A percentile compares a stretch with the other conserved stretches of the same genome.
Conservation (phyloP, 2,329 filamentous ascomycete genomes). For the Lachnellula suecica region DNA sequence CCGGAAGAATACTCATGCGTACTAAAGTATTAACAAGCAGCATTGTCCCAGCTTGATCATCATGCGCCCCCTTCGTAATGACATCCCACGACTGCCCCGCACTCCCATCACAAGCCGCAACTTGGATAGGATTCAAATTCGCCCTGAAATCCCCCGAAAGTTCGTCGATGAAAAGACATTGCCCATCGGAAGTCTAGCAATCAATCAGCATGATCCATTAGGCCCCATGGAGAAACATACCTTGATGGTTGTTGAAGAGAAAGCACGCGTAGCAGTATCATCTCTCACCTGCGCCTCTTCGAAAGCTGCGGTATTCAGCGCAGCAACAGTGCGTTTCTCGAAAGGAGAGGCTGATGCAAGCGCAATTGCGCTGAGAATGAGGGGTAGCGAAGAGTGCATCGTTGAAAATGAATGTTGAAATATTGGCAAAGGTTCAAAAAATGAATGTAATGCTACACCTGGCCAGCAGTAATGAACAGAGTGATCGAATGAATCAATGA, state of each 20-base stretch:
- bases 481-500: conserved; percentile 1
- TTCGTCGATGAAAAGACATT: conserved; percentile 43
- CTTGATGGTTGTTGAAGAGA: conserved; percentile 40
- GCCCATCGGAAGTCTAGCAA: conserved; percentile 38
- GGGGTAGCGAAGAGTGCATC: conserved; percentile 22
- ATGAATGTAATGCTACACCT: conserved; percentile 26
- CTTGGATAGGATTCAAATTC: conserved; percentile 43
- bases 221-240: conserved; percentile 19
- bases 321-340: conserved; percentile 31
- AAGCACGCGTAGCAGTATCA: conserved; percentile 41
- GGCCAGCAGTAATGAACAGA: conserved; percentile 22
- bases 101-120: conserved; percentile 40
- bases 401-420: conserved; percentile 7
- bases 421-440: not conserved
- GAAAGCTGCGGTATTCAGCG: conserved; percentile 39
- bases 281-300: conserved; percentile 43
- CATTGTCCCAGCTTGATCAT: conserved; percentile 44
- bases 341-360: conserved; percentile 25
- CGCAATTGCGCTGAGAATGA: conserved; percentile 21
- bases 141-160: conserved; percentile 45
- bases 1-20: conserved; percentile 16
- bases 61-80: conserved; percentile 49
- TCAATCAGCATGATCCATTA: not conserved
- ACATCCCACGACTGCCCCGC: conserved; percentile 44
- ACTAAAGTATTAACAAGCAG: conserved; percentile 55